Conservation (phyloP, 805 yeast genomes). For the Wickerhamomyces bovis region DNA sequence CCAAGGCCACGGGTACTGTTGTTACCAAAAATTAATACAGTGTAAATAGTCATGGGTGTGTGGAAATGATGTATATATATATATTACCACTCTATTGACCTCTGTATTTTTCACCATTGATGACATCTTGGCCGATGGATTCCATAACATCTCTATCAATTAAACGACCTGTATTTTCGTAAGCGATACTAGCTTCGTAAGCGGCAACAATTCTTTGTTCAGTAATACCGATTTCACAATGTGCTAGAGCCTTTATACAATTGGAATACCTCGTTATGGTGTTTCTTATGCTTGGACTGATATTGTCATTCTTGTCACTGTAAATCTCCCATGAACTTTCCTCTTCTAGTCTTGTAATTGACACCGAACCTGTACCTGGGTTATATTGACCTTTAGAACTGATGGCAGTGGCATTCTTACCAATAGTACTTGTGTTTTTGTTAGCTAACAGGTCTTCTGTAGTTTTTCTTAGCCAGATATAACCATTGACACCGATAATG, state of each 20-base stretch:
- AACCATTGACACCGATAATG: slow-evolving; percentile 93
- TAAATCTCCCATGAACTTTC: slow-evolving; percentile 95
- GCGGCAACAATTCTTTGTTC: slow-evolving; percentile 74
- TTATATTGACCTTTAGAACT: slow-evolving; percentile 31
- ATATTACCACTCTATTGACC: slow-evolving; percentile 32
- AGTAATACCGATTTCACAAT: slow-evolving; percentile 80
- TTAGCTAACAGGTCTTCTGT: slow-evolving; percentile 26
- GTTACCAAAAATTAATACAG: not conserved
- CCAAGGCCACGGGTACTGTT: not conserved
- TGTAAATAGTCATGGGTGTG: not conserved
- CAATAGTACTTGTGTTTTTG: slow-evolving; percentile 24
- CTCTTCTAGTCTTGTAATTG: slow-evolving; percentile 83
- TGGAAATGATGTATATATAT: not conserved
- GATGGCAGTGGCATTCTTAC: slow-evolving; percentile 30
- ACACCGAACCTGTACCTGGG: slow-evolving; percentile 54
- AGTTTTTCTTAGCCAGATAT: slow-evolving; percentile 83
- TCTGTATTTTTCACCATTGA: slow-evolving; percentile 70
- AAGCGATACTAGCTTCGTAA: slow-evolving; percentile 85
- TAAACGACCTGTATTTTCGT: slow-evolving; percentile 61
- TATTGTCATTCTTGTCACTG: slow-evolving; percentile 77
- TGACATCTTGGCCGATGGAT: slow-evolving; percentile 63
- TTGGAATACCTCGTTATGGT: slow-evolving; percentile 83
- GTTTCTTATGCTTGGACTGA: slow-evolving; percentile 53
- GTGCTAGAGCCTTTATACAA: slow-evolving; percentile 76
- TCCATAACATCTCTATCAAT: slow-evolving; percentile 71